These are phyloP conservation scores for Syncephalastrum monosporum DNA, from an alignment of 371 early-diverging fungal genomes.

Conservation along the genomic window DNA sequence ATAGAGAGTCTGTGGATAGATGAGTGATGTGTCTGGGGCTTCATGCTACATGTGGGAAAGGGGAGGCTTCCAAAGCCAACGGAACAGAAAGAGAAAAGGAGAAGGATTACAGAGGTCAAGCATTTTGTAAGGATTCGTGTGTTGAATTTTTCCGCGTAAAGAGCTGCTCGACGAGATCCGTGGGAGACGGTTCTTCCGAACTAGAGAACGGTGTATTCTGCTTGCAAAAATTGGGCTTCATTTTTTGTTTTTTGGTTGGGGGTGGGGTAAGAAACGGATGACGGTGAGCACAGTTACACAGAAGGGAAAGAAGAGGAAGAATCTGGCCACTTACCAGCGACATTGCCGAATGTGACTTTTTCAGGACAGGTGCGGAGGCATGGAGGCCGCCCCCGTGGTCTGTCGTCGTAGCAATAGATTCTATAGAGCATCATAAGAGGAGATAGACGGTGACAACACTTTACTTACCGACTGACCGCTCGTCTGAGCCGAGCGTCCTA, in stretches of 20 bases:
- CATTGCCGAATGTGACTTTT: constrained; percentile 27
- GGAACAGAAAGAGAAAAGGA: no score
- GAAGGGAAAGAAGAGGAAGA: background rate
- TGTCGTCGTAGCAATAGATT: constrained; percentile 13
- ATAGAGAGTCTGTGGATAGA: no score
- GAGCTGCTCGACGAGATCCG: constrained; percentile 35
- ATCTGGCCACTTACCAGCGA: constrained; percentile 26
- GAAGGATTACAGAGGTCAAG: no score
- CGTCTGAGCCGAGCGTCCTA: constrained; percentile 7
- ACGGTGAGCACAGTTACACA: constrained; percentile 4
- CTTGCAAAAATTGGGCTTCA: constrained; percentile 33
- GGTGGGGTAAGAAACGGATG: background rate
- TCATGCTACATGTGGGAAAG: no score
- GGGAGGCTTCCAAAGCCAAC: no score
- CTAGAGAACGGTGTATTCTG: constrained; percentile 15
- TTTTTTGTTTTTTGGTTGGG: background rate
- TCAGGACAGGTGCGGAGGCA: constrained; percentile 11
- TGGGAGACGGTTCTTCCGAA: constrained; percentile 32
- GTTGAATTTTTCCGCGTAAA: constrained; percentile 22
- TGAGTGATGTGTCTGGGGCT: no score
- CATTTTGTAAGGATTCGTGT: no score
- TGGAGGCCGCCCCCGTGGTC: constrained; percentile 6
- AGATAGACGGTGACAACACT: background rate
- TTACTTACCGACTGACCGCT: constrained; percentile 11
- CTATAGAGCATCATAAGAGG: background rate